Evolutionary conservation across 371 early-diverging fungal species (phyloP), one percentile per base, ranked within the genome.

Genomic region (Parasitella parasitica): DNA sequence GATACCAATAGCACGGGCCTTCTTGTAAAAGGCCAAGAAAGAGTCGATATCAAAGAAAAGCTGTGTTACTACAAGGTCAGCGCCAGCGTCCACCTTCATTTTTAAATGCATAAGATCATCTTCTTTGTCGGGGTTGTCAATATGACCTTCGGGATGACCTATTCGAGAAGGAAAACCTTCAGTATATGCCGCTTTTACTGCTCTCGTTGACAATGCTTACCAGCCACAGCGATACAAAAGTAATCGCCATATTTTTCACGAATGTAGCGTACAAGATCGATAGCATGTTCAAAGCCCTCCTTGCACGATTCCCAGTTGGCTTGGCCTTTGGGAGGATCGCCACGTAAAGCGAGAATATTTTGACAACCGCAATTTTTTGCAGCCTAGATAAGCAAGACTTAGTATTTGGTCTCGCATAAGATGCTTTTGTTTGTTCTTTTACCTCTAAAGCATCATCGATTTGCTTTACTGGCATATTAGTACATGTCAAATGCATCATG

Each of bases 401-500:
- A 38, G 28, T 38, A 12, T 54, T 36, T 36, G 26, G 15, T 36
- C 9, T 36, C 27, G 35, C 30, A 24, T 4, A 24, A 58, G n/a
- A n/a, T n/a, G n/a, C n/a, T 30, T 6, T 35, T 48, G n/a, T 48
- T 11, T 18, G 9, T 15, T 11, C 28, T 13, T 18, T 53, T 76
- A 88, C 87, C 70, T 75, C 77, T 46, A 97, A 83, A 8, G 96
- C 97, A 61, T 68, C 69, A 75, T 94, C 92, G 64, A 97, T 89
- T 82, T 92, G 91, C 56, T 87, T 87, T 3, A 88, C 76, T 48
- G 93, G 92, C 91, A 95, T 96, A 81, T 95, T 96, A 61, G 96
- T 95, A 80, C 97, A 97, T 7, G 97, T 97, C 76, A 97, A 84
- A 70, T 97, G 97, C 97, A 97, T 96, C 84, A 93, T 91, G 13